Conservation (phyloP, 306 rosid species). For the Cicer arietinum region DNA sequence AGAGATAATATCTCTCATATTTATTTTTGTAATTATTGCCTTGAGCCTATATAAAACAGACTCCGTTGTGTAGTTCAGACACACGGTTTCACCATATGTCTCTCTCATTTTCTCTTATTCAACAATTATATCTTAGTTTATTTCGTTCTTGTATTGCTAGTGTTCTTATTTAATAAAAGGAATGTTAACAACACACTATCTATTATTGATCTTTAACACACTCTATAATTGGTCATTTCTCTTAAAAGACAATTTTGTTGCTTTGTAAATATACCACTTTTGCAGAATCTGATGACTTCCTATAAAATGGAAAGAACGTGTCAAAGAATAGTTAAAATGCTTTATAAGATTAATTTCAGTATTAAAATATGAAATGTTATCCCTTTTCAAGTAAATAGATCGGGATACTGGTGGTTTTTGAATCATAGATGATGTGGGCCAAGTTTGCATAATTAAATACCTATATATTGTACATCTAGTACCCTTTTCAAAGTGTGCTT, state of each 20-base stretch:
- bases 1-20: too few relatives aligned
- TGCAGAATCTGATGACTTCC: not conserved
- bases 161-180: constrained; percentile 17
- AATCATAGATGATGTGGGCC: not conserved
- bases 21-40: too few relatives aligned
- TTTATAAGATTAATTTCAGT: constrained; percentile 32
- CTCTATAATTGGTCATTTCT: not conserved
- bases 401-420: constrained; percentile 22
- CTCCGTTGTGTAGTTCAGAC: too few relatives aligned
- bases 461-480: not conserved
- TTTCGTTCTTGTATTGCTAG: constrained; percentile 4
- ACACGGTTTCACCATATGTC: too few relatives aligned
- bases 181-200: not conserved
- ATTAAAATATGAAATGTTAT: constrained; percentile 6
- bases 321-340: constrained; percentile 11
- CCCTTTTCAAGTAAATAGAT: not conserved
- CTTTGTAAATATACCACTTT: not conserved
- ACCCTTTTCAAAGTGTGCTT: not conserved
- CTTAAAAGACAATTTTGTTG: not conserved
- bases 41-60: too few relatives aligned
- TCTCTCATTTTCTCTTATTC: too few relatives aligned
- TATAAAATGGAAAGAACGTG: not conserved
- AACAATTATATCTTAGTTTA: not conserved
- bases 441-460: not conserved
- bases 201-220: not conserved